Conservation (phyloP, 1,139 yeast species). For the Entelexis sorbosivorans region DNA sequence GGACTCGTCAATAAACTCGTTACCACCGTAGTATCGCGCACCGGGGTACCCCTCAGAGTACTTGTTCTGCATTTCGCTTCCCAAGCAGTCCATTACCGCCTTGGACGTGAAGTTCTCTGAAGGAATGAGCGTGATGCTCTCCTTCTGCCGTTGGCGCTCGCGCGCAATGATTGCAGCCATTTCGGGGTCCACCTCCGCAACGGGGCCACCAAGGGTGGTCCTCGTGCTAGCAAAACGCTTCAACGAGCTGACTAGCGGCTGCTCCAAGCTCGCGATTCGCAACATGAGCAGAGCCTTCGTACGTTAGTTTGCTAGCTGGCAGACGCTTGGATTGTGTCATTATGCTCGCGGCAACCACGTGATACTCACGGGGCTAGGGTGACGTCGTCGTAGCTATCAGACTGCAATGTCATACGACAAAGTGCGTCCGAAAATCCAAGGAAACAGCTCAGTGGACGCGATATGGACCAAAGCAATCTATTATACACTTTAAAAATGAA, state of each 20-base stretch:
- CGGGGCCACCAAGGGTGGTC: slow-evolving; percentile 22
- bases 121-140: slow-evolving; percentile 87
- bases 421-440: no score
- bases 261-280: neutral
- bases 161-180: slow-evolving; percentile 56
- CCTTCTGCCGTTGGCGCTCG: slow-evolving; percentile 88
- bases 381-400: neutral
- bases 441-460: no score
- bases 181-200: slow-evolving; percentile 31
- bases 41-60: slow-evolving; percentile 98
- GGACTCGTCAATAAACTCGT: slow-evolving; percentile 88
- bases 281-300: neutral
- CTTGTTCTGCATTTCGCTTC: slow-evolving; percentile 96
- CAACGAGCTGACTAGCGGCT: neutral
- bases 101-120: slow-evolving; percentile 96
- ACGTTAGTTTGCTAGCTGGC: neutral
- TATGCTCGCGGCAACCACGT: neutral
- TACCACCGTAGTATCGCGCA: slow-evolving; percentile 94
- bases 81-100: slow-evolving; percentile 91
- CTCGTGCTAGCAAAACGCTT: slow-evolving; percentile 21
- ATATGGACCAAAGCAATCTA: no score
- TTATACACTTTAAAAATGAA: no score
- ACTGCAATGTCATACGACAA: neutral
- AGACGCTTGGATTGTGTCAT: neutral
- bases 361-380: neutral